Base-by-base conservation (phyloP, 257 asterid genomes). In the Eustoma russellianum region DNA sequence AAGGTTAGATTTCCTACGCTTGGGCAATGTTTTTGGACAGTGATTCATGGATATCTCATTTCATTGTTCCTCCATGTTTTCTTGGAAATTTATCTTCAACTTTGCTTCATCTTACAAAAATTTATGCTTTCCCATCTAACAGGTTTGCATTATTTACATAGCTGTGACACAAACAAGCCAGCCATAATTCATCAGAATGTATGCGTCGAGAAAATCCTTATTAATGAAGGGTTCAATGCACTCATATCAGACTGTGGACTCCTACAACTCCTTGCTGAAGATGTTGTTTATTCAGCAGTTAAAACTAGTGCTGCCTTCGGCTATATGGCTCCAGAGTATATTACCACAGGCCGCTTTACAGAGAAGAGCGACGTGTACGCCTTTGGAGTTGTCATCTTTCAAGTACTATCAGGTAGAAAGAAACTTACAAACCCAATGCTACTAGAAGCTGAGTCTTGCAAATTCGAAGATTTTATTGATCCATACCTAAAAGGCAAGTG, bases 361-460 rank as follows among this genome's bases (percentile, higher is more conserved):
- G 93, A 83, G 73, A 90, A 81, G 78, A 90, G 96, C 17, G 96
- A 86, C 15, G 88, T 90, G 12, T 90, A 86, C 38, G 97, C 97
- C 5, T 90, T 69, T 43, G 97, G 97, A 17, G 91, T 90, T 16
- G 81, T 90, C 70, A 81, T 90, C 45, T 82, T 90, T 54, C 97
- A 90, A 61, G 61, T 90, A 12, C 79, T 90, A 18, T 79, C 84
- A 0, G 96, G 97, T 45, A 77, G 68, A 58, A 68, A 69, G 34
- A 70, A 60, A 54, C 84, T 83, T 33, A 63, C 85, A 7, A 48
- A 64, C 33, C 54, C 84, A 2, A 63, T 71, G 5, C 43, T 86
- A 54, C 46, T 41, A 2, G 93, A 94, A 15, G 96, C 96, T 14
- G 94, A 90, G 59, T 72, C 88, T 0, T 79, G 82, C 9, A 67